These are phyloP conservation scores for Fusarium dlaminii DNA, from an alignment of 2,329 filamentous ascomycete species.

Conservation along the genomic window DNA sequence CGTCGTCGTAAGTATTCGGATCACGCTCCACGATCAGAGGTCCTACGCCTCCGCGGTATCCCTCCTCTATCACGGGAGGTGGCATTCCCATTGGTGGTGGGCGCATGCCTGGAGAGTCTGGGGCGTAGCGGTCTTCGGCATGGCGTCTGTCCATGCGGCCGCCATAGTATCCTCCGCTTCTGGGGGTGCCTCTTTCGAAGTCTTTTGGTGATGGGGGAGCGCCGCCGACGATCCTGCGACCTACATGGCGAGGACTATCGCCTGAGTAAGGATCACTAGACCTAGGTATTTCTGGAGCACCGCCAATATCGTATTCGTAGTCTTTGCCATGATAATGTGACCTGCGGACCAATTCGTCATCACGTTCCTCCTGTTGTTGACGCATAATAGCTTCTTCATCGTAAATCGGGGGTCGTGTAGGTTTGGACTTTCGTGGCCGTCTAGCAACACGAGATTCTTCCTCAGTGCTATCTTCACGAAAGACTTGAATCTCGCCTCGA, in stretches of 20 bases:
- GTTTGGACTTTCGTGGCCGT: slow-evolving; percentile 36
- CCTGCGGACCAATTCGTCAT: slow-evolving; percentile 50
- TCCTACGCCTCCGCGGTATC: slow-evolving; percentile 27
- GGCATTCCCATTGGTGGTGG: slow-evolving; percentile 49
- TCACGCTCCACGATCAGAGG: slow-evolving; percentile 40
- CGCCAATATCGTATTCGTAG: slow-evolving; percentile 50
- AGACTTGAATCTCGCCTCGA: slow-evolving; percentile 39
- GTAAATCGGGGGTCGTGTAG: slow-evolving; percentile 46
- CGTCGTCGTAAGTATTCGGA: slow-evolving; percentile 47
- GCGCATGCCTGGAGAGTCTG: slow-evolving; percentile 36
- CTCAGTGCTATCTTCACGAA: slow-evolving; percentile 42
- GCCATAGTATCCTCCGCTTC: slow-evolving; percentile 54
- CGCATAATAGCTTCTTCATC: slow-evolving; percentile 60
- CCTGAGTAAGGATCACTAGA: slow-evolving; percentile 69
- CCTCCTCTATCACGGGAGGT: slow-evolving; percentile 34
- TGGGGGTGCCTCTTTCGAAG: slow-evolving; percentile 36
- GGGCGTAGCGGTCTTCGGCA: slow-evolving; percentile 52
- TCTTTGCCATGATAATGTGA: slow-evolving; percentile 49
- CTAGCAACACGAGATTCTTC: slow-evolving; percentile 41
- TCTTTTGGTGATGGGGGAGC: slow-evolving; percentile 37
- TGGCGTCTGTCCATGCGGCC: slow-evolving; percentile 61
- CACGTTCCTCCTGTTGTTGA: slow-evolving; percentile 59
- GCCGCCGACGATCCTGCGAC: slow-evolving; percentile 38
- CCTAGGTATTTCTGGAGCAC: slow-evolving; percentile 51
- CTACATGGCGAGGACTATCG: slow-evolving; percentile 61